A percentile compares a stretch with the other conserved stretches of the same genome.
Evolutionary conservation across 306 rosid species (phyloP).

Genomic region (Comarum palustre): DNA sequence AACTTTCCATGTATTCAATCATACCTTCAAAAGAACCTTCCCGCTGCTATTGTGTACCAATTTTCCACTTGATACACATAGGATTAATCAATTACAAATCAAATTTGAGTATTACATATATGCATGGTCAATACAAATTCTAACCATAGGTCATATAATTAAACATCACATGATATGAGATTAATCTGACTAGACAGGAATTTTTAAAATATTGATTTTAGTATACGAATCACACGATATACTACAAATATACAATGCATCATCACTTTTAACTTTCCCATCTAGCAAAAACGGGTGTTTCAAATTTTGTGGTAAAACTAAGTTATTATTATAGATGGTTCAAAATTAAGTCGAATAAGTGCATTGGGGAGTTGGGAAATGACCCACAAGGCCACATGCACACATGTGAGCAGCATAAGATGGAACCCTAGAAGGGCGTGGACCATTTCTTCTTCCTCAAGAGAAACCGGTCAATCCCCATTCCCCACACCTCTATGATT

Average conservation of each 20-base stretch:
- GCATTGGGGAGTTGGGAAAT: conserved; percentile 21
- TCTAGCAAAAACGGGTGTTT: neutral
- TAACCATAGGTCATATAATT: no score
- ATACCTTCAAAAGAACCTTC: no score
- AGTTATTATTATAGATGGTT: neutral
- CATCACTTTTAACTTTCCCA: neutral
- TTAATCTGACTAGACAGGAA: no score
- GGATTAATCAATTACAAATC: no score
- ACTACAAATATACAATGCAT: conserved; percentile 34
- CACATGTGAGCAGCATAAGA: conserved; percentile 49
- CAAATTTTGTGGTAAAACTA: neutral
- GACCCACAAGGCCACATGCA: conserved; percentile 76
- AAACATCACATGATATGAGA: no score
- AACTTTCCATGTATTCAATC: no score
- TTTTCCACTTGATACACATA: neutral
- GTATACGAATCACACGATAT: no score
- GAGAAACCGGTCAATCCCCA: conserved; percentile 7
- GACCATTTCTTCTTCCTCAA: conserved; percentile 25
- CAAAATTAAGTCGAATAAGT: conserved; percentile 33
- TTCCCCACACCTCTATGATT: conserved; percentile 14
- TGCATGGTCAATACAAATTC: no score
- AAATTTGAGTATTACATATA: no score
- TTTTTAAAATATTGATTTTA: no score
- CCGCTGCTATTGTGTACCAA: no score
- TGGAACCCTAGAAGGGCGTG: conserved; percentile 12